A percentile compares a stretch with the other conserved stretches of the same genome.
Evolutionary conservation across 1,139 yeast species (phyloP).

Genomic region (Torulaspora pretoriensis): DNA sequence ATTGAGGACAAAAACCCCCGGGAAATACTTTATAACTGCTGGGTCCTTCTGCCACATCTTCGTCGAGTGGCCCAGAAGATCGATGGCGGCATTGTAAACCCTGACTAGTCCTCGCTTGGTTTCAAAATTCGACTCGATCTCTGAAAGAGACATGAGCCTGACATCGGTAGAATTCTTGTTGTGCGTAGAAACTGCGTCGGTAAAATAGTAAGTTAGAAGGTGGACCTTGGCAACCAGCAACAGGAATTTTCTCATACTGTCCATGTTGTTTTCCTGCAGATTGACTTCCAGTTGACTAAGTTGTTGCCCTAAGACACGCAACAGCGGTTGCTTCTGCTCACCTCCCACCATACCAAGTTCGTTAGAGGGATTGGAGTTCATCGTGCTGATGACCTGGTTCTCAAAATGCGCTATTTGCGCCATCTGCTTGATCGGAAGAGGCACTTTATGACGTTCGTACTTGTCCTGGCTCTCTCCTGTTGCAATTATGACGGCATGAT

Average conservation of each 20-base stretch:
- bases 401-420: conserved; percentile 80
- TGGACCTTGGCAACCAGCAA: conserved; percentile 73
- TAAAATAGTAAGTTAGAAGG: conserved; percentile 71
- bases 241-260: conserved; percentile 65
- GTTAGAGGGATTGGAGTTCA: conserved; percentile 69
- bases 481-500: conserved; percentile 57
- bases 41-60: conserved; percentile 56
- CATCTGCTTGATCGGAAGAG: conserved; percentile 64
- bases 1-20: conserved; percentile 73
- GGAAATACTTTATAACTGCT: conserved; percentile 68
- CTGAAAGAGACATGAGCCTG: conserved; percentile 14
- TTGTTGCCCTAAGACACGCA: conserved; percentile 65
- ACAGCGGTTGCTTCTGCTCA: conserved; percentile 69
- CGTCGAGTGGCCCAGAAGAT: conserved; percentile 63
- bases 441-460: conserved; percentile 38
- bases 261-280: conserved; percentile 42
- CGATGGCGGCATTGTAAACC: conserved; percentile 73
- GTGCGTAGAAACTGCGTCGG: conserved; percentile 48
- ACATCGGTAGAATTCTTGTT: conserved; percentile 22
- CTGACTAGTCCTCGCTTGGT: conserved; percentile 70
- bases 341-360: conserved; percentile 53
- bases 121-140: conserved; percentile 40
- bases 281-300: conserved; percentile 69
- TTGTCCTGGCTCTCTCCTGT: conserved; percentile 9
- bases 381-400: conserved; percentile 74